Evolutionary conservation across 345 rosid genomes (phyloP).

Genomic region (Fremontodendron californicum): DNA sequence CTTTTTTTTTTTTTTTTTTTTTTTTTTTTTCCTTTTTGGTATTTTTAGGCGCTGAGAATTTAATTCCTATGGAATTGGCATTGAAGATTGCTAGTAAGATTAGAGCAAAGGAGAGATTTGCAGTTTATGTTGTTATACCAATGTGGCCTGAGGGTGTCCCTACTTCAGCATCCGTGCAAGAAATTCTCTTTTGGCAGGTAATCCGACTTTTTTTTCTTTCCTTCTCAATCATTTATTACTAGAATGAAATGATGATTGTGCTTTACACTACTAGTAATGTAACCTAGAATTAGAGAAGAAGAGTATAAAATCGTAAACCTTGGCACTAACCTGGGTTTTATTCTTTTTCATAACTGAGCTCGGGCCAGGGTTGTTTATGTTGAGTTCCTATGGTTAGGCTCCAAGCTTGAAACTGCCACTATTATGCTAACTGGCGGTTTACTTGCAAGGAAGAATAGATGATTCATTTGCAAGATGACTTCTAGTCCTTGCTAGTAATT

Average conservation of each 20-base stretch:
- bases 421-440: background rate
- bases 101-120: slow-evolving; percentile 68
- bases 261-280: background rate
- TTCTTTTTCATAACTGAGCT: background rate
- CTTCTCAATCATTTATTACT: background rate
- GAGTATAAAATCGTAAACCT: background rate
- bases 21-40: too few relatives aligned
- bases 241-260: background rate
- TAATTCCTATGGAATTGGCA: slow-evolving; percentile 87
- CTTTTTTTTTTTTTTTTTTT: background rate
- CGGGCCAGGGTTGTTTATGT: background rate
- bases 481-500: background rate
- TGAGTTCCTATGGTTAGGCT: background rate
- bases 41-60: slow-evolving; percentile 77
- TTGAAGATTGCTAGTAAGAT: slow-evolving; percentile 71
- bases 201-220: background rate
- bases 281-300: background rate
- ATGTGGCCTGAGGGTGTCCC: slow-evolving; percentile 96
- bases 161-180: slow-evolving; percentile 65
- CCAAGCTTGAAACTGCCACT: background rate
- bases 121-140: slow-evolving; percentile 71
- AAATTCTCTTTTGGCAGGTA: slow-evolving; percentile 94
- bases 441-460: background rate
- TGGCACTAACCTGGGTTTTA: background rate
- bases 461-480: background rate